Conservation (phyloP, 495 filamentous ascomycete species). For the Apiosordaria backusii region DNA sequence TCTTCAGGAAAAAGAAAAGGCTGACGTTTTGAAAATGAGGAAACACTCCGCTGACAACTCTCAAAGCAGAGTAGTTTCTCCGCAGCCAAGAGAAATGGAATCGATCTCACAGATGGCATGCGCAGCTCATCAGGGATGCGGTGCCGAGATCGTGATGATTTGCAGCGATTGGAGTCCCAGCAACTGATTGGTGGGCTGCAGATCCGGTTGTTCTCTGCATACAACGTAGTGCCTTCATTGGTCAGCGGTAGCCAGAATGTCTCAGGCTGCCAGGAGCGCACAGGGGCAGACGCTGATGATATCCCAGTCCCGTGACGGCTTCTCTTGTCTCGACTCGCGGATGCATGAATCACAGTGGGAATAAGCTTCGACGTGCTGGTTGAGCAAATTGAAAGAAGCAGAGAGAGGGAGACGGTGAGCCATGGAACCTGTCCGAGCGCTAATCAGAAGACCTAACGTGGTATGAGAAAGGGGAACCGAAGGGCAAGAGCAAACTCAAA, state of each 20-base stretch:
- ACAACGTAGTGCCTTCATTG: neutral
- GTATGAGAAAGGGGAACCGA: neutral
- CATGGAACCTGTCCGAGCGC: neutral
- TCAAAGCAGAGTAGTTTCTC: neutral
- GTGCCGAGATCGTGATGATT: neutral
- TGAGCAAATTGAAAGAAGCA: neutral
- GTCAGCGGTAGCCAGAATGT: neutral
- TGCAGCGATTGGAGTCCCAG: neutral
- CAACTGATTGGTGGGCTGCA: neutral
- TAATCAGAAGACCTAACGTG: neutral
- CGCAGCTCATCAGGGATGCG: neutral
- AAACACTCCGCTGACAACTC: neutral
- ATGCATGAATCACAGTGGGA: neutral
- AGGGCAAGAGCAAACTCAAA: neutral
- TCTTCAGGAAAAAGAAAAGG: neutral
- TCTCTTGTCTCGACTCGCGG: neutral
- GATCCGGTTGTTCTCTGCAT: neutral
- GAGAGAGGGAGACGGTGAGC: neutral
- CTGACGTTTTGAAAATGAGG: too few relatives aligned
- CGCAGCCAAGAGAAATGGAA: neutral
- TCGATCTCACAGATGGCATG: neutral
- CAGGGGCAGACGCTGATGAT: conserved; percentile 2
- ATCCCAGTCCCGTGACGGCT: conserved; percentile 1
- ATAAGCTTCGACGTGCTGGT: neutral
- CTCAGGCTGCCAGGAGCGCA: neutral